Evolutionary conservation across 2,329 filamentous ascomycete genomes (phyloP).

Genomic region (Colletotrichum ledebouriae): DNA sequence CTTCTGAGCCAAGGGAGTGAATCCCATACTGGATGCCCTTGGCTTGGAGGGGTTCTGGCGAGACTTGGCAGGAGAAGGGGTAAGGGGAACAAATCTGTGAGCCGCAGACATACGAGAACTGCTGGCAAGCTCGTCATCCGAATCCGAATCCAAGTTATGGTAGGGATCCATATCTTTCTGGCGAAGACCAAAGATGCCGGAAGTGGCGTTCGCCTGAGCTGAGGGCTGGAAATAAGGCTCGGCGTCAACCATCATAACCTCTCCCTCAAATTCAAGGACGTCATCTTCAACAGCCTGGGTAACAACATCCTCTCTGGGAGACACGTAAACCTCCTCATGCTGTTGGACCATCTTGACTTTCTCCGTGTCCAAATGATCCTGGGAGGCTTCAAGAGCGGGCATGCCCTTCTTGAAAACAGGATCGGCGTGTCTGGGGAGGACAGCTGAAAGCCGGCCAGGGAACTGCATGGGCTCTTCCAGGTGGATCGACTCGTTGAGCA

Average conservation of each 20-base stretch:
- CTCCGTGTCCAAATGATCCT: constrained; percentile 11
- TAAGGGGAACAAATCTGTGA: constrained; percentile 52
- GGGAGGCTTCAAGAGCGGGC: constrained; percentile 45
- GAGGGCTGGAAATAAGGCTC: constrained; percentile 48
- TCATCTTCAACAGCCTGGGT: constrained; percentile 22
- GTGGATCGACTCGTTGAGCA: constrained; percentile 47
- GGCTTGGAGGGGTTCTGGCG: constrained; percentile 48
- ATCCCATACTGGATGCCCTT: constrained; percentile 60
- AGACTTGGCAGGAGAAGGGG: constrained; percentile 55
- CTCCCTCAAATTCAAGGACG: constrained; percentile 21
- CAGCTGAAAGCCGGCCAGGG: constrained; percentile 60
- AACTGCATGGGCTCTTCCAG: constrained; percentile 56
- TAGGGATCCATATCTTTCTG: constrained; percentile 62
- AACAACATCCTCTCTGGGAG: constrained; percentile 24
- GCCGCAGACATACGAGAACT: constrained; percentile 45
- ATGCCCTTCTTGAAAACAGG: constrained; percentile 53
- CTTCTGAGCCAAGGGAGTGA: constrained; percentile 74
- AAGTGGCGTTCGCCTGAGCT: constrained; percentile 44
- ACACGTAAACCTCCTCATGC: constrained; percentile 31
- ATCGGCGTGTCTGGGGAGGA: constrained; percentile 59
- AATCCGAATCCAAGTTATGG: constrained; percentile 63
- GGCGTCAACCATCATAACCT: constrained; percentile 44
- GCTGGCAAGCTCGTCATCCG: constrained; percentile 65
- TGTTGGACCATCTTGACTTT: constrained; percentile 16
- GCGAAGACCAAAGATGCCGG: constrained; percentile 59